Base-by-base conservation (phyloP, 441 rosid species). In the Flueggea neowawraea region DNA sequence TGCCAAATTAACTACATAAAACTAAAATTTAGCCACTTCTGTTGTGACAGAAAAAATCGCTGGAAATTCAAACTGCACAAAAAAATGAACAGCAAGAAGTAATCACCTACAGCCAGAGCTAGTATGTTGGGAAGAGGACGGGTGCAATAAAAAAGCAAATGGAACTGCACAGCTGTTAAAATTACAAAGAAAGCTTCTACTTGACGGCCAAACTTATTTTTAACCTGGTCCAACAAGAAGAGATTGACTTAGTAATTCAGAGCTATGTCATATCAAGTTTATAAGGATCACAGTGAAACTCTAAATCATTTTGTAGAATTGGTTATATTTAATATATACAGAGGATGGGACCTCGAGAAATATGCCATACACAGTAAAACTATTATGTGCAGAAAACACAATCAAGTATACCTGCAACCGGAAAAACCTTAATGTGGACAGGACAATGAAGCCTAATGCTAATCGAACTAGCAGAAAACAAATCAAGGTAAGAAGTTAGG, bases 61-160 rank as follows among this genome's bases (percentile, higher is more conserved):
- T 43, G 45, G 12, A 11, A 6, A 43, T 43, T 6, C 45, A 43
- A 43, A 11, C 10, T 43, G 12, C 45, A 43, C 45, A 43, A 1
- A 43, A 64, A 71, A 68, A 49, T 36, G 58, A 68, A 65, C 55
- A 43, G 64, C 51, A 51, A 67, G 62, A 71, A 78, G 66, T 22
- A 77, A 78, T 83, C 66, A 93, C 99, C 99, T 91, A 84, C 60
- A 70, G 80, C 95, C 81, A 87, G 62, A 63, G 99, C 90, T 55
- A 94, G 82, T 47, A 87, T 73, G 73, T 91, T 94, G 54, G 99
- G 99, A 67, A 94, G 97, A 66, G 89, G 78, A 66, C 97, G 97
- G 56, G 95, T 82, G 81, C 88, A 91, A 76, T 89, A 94, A 83
- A 91, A 94, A 67, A 94, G 82, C 72, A 91, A 68, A 80, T 94